Evolutionary conservation across 2,329 filamentous ascomycete genomes (phyloP), one percentile per base, ranked within the genome.

Genomic region (Cercospora brassicicola): DNA sequence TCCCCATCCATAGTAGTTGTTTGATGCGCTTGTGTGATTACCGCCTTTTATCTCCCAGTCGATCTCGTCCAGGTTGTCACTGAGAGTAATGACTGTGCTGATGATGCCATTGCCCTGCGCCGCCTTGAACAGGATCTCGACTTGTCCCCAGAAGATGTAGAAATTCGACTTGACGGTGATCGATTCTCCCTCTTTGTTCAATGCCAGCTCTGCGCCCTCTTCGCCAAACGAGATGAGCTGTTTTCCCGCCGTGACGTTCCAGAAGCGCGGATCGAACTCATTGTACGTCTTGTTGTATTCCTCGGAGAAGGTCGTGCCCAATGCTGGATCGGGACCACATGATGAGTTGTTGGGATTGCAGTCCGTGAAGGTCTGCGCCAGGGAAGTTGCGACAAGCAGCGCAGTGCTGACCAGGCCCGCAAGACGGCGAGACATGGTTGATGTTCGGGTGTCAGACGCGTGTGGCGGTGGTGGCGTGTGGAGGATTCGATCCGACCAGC

Each of bases 71-170:
- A 95, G 84, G 74, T 93, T 90, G 73, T 95, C 90, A 61, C 91
- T 94, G 72, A 95, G 85, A 79, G 94, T 85, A 77, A 96, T 94
- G 76, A 96, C 89, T 69, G 91, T 87, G 75, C 89, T 93, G 74
- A 97, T 87, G 70, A 97, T 89, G 62, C 93, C 93, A 7, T 82
- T 82, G 18, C 93, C 93, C 0, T 84, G 81, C 0, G 93, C 89
- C 3, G 91, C 91, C 82, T 92, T 92, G 83, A 96, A 87, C 73
- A 87, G 84, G 67, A 94, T 85, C 79, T 95, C 92, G 59, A 92
- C 89, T 68, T 89, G 88, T 65, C 93, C 93, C 73, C 90, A 94
- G 83, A 96, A 93, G 80, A 96, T 91, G 82, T 93, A 95, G 78
- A 93, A 94, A 73, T 89, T 88, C 57, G 91, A 89, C 71, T 89